A percentile compares a stretch with the other conserved stretches of the same genome.
These are phyloP conservation scores for Fusarium denticulatum DNA, from an alignment of 2,329 filamentous ascomycete genomes.

Conservation along the genomic window DNA sequence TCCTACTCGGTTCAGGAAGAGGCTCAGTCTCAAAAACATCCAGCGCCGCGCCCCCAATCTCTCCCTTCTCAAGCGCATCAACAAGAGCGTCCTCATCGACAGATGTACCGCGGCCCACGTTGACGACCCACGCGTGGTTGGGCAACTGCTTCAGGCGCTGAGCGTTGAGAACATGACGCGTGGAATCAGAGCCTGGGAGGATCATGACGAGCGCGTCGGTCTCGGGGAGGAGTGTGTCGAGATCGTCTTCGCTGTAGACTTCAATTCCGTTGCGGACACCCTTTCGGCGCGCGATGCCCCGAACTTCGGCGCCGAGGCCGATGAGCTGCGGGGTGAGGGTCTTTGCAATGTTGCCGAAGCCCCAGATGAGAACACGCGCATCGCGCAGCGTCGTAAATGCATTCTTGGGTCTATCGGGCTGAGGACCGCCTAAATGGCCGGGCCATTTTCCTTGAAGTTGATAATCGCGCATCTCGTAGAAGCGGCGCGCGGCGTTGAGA, in stretches of 20 bases:
- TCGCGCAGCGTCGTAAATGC: constrained; percentile 69
- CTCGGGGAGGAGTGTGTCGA: constrained; percentile 62
- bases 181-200: constrained; percentile 66
- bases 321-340: constrained; percentile 64
- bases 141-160: constrained; percentile 64
- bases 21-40: constrained; percentile 61
- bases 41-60: constrained; percentile 60
- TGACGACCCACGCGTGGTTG: constrained; percentile 66
- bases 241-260: constrained; percentile 64
- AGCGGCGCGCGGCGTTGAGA: constrained; percentile 64
- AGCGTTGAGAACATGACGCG: constrained; percentile 63
- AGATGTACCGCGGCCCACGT: constrained; percentile 61
- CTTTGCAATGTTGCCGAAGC: constrained; percentile 74
- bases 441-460: constrained; percentile 68
- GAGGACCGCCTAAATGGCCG: constrained; percentile 68
- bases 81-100: constrained; percentile 61
- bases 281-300: constrained; percentile 64
- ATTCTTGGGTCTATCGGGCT: constrained; percentile 65
- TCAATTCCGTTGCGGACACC: constrained; percentile 69
- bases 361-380: constrained; percentile 69
- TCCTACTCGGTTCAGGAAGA: constrained; percentile 52
- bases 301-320: constrained; percentile 66
- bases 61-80: constrained; percentile 54
- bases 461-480: constrained; percentile 71
- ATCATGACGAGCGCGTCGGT: constrained; percentile 77